Percentiles rank a stretch among this genome's conserved stretches.
phyloP scores from a whole-genome alignment of 208 protist genomes.

The Leishmania amazonensis region DNA sequence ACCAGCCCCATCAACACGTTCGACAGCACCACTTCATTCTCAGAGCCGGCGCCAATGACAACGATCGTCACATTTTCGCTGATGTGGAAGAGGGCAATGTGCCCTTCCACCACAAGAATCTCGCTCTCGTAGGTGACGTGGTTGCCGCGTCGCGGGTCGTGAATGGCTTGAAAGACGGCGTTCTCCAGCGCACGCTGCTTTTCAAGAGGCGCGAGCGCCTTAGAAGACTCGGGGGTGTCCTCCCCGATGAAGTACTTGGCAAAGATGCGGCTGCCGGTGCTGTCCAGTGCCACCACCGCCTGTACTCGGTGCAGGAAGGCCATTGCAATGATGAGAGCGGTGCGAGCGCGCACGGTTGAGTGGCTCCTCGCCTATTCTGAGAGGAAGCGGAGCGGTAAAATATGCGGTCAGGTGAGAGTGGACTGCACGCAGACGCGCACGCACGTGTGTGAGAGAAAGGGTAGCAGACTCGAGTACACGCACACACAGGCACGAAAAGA shows the following conservation, averaged over 20 bases:
- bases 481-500: background rate
- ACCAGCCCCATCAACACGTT: conserved; percentile 68
- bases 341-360: conserved; percentile 3
- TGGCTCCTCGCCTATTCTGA: conserved; percentile 32
- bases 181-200: conserved; percentile 73
- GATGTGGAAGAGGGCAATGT: conserved; percentile 70
- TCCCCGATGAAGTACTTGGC: conserved; percentile 89
- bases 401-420: conserved; percentile 1
- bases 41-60: conserved; percentile 76
- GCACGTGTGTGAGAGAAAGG: background rate
- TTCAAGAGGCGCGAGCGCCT: conserved; percentile 57
- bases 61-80: conserved; percentile 71
- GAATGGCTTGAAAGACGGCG: conserved; percentile 50
- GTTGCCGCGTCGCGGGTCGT: conserved; percentile 25
- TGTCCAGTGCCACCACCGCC: conserved; percentile 80
- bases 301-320: conserved; percentile 88
- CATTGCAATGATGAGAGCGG: conserved; percentile 34
- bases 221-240: conserved; percentile 48
- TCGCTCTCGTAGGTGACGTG: conserved; percentile 49
- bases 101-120: conserved; percentile 75
- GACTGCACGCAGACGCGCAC: background rate
- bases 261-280: conserved; percentile 68
- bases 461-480: background rate
- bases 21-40: conserved; percentile 87
- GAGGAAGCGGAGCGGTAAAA: conserved; percentile 1